Percentiles rank a stretch among this genome's conserved stretches.
Evolutionary conservation across 2,329 filamentous ascomycete genomes (phyloP).

Genomic region (Trichoderma sp.): DNA sequence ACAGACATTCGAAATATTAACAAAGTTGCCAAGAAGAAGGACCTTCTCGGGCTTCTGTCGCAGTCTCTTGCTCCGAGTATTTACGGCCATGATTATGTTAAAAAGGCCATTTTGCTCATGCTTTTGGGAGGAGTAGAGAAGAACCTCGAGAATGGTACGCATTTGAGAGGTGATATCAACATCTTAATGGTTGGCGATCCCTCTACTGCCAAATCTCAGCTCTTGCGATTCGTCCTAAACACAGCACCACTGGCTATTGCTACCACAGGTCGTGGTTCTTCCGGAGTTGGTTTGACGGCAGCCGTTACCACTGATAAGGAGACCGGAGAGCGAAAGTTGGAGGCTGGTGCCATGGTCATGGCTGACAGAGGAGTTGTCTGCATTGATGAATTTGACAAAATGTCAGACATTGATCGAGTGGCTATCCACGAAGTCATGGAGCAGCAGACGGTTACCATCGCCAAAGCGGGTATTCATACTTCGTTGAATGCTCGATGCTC

Average conservation of each 20-base stretch:
- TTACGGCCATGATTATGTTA: slow-evolving; percentile 95
- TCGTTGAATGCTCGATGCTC: slow-evolving; percentile 96
- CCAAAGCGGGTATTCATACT: slow-evolving; percentile 97
- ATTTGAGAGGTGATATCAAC: slow-evolving; percentile 97
- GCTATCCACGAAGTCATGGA: slow-evolving; percentile 99
- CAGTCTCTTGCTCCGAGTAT: slow-evolving; percentile 96
- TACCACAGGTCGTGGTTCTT: slow-evolving; percentile 94
- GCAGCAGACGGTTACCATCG: slow-evolving; percentile 98
- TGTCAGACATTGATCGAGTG: slow-evolving; percentile 97
- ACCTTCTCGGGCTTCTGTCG: slow-evolving; percentile 88
- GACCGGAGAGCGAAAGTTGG: slow-evolving; percentile 89
- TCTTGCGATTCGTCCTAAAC: slow-evolving; percentile 94
- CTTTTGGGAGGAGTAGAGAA: slow-evolving; percentile 96
- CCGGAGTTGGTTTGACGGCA: slow-evolving; percentile 94
- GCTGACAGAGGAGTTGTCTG: slow-evolving; percentile 96
- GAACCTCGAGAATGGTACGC: slow-evolving; percentile 96
- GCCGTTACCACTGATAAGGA: slow-evolving; percentile 97
- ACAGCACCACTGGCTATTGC: slow-evolving; percentile 96
- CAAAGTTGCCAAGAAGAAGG: slow-evolving; percentile 92
- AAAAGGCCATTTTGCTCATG: slow-evolving; percentile 96
- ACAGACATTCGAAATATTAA: slow-evolving; percentile 99
- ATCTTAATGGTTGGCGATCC: slow-evolving; percentile 99
- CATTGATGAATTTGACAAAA: slow-evolving; percentile 99
- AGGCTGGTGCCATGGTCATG: slow-evolving; percentile 98
- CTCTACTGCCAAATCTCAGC: slow-evolving; percentile 97